These are phyloP conservation scores for Metschnikowia reukaufii DNA, from an alignment of 805 yeast genomes.

Conservation along the genomic window DNA sequence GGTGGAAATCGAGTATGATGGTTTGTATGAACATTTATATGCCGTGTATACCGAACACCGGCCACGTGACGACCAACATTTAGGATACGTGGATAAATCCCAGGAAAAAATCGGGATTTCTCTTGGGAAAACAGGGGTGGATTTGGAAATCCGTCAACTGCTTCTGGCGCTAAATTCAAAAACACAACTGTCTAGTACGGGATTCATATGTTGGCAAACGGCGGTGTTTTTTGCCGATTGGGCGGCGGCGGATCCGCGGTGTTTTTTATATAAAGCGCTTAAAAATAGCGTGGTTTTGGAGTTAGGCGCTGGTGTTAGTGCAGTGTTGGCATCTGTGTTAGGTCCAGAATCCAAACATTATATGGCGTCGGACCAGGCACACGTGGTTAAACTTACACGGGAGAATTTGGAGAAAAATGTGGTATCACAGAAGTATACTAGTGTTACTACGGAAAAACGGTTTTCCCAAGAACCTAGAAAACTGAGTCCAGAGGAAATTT, in stretches of 20 bases:
- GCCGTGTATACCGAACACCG: slow-evolving; percentile 30
- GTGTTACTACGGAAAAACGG: slow-evolving; percentile 10
- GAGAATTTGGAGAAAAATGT: slow-evolving; percentile 46
- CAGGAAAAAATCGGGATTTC: slow-evolving; percentile 23
- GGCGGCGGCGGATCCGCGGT: slow-evolving; percentile 35
- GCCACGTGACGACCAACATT: slow-evolving; percentile 27
- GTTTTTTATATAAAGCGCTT: slow-evolving; percentile 27
- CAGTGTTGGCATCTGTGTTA: slow-evolving; percentile 44
- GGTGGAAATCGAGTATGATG: slow-evolving; percentile 13
- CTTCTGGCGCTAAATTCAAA: slow-evolving; percentile 34
- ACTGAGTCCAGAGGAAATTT: neutral
- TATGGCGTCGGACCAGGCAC: slow-evolving; percentile 60
- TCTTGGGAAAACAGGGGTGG: slow-evolving; percentile 24
- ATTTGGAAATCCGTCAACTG: slow-evolving; percentile 35
- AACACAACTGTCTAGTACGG: slow-evolving; percentile 49
- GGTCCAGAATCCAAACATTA: slow-evolving; percentile 36
- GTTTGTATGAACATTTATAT: slow-evolving; percentile 33
- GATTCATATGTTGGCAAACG: slow-evolving; percentile 62
- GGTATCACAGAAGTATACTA: slow-evolving; percentile 11
- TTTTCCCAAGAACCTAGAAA: slow-evolving; percentile 1
- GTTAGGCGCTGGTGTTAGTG: slow-evolving; percentile 63
- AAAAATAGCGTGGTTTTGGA: slow-evolving; percentile 43
- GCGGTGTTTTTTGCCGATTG: slow-evolving; percentile 53
- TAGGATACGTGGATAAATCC: slow-evolving; percentile 39
- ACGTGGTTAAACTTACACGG: slow-evolving; percentile 49